phyloP scores from a whole-genome alignment of 441 rosid genomes.

The Biscutella auriculata region DNA sequence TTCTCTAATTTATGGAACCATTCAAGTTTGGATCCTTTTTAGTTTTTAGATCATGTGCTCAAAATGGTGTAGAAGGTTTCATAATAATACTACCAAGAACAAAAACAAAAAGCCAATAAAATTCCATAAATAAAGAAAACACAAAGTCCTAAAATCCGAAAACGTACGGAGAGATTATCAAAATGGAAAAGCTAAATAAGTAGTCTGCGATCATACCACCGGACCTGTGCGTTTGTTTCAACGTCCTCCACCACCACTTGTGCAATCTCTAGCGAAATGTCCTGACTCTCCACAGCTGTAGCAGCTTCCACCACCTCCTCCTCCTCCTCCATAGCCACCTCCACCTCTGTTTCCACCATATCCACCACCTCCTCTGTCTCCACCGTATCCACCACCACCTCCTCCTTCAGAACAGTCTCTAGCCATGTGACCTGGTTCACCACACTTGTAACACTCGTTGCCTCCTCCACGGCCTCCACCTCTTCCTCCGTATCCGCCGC shows the following conservation, averaged over 20 bases:
- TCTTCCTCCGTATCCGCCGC: slow-evolving; percentile 13
- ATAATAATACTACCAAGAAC: no score
- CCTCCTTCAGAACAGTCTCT: slow-evolving; percentile 25
- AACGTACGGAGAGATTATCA: no score
- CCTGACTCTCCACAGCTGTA: slow-evolving; percentile 52
- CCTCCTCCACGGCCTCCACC: slow-evolving; percentile 23
- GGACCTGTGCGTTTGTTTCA: not conserved
- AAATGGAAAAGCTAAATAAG: no score
- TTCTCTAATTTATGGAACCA: no score
- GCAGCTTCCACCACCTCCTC: slow-evolving; percentile 34
- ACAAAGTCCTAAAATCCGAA: no score
- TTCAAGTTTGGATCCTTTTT: no score
- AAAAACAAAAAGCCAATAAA: no score
- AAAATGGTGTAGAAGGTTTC: no score
- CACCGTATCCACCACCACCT: slow-evolving; percentile 1
- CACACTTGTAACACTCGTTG: slow-evolving; percentile 18
- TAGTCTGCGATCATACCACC: no score
- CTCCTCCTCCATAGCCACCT: not conserved
- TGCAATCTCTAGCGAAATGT: slow-evolving; percentile 61
- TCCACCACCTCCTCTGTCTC: not conserved
- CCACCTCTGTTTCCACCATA: slow-evolving; percentile 28
- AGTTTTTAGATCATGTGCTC: no score
- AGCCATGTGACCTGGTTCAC: slow-evolving; percentile 23
- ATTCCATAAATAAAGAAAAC: no score
- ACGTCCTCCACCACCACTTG: slow-evolving; percentile 28